Conservation (phyloP, 495 filamentous ascomycete species). For the Cercophora sp. region DNA sequence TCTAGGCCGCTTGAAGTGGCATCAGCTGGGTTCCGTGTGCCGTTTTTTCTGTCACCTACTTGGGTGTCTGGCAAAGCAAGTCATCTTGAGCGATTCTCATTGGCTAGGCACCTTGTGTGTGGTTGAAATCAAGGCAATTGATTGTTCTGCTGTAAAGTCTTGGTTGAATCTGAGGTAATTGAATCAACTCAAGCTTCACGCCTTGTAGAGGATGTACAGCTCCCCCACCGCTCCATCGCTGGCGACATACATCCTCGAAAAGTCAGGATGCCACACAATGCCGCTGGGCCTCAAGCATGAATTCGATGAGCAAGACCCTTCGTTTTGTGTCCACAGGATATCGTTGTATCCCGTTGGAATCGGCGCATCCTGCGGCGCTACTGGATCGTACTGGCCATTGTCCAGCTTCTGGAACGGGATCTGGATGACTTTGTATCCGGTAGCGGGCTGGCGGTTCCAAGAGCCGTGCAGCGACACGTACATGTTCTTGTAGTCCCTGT, state of each 20-base stretch:
- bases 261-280: slow-evolving; percentile 29
- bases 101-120: too few species aligned
- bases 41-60: too few species aligned
- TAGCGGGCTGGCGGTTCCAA: slow-evolving; percentile 50
- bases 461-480: slow-evolving; percentile 58
- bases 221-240: slow-evolving; percentile 24
- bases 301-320: slow-evolving; percentile 8
- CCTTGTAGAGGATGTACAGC: slow-evolving; percentile 17
- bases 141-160: too few species aligned
- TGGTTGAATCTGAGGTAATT: too few species aligned
- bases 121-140: too few species aligned
- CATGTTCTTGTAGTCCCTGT: slow-evolving; percentile 40
- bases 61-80: too few species aligned
- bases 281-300: slow-evolving; percentile 28
- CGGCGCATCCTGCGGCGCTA: slow-evolving; percentile 28
- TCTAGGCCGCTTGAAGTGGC: too few species aligned
- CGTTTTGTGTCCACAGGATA: slow-evolving; percentile 29
- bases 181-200: too few species aligned
- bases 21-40: too few species aligned
- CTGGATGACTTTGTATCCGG: slow-evolving; percentile 51
- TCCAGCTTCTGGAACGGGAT: slow-evolving; percentile 42
- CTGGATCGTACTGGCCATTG: slow-evolving; percentile 30
- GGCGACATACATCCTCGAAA: slow-evolving; percentile 29
- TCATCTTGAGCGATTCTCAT: too few species aligned
- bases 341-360: slow-evolving; percentile 26